Base-by-base conservation (phyloP, 2,329 filamentous ascomycete genomes). In the Sclerotinia spermophila region DNA sequence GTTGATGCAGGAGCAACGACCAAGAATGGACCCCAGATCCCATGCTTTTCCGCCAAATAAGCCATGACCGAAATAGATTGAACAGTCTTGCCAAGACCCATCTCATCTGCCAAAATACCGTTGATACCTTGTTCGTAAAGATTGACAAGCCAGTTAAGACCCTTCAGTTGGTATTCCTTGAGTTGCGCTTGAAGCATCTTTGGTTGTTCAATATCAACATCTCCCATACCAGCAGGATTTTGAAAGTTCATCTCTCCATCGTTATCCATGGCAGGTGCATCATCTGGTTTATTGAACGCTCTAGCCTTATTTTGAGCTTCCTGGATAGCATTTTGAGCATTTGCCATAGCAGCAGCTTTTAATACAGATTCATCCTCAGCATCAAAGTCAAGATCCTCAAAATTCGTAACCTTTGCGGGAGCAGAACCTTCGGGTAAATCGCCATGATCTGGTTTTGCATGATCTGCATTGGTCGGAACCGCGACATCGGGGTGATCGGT, bases 241-340 rank as follows among this genome's bases (percentile, higher is more conserved):
- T 99, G 96, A 85, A 99, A 99, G 83, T 99, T 99, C 92, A 99
- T 93, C 82, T 99, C 96, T 76, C 94, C 95, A 78, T 97, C 94
- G 71, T 97, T 94, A 75, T 96, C 92, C 81, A 92, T 89, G 71
- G 88, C 88, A 78, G 89, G 87, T 67, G 88, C 84, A 67, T 85
- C 84, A 59, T 89, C 84, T 15, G 86, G 85, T 72, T 93, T 90
- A 82, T 98, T 97, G 86, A 99, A 99, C 15, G 92, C 92, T 67
- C 94, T 90, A 0, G 96, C 96, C 80, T 96, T 94, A 80, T 94
- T 90, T 80, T 97, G 93, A 0, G 96, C 96, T 81, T 97, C 92
- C 76, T 97, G 92, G 73, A 99, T 94, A 73, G 96, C 96, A 79
- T 93, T 95, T 79, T 98, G 95, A 1, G 96, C 96, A 79, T 99